Evolutionary conservation across 164 flowering plant genomes (phyloP).

Genomic region (Liriodendron chinense): DNA sequence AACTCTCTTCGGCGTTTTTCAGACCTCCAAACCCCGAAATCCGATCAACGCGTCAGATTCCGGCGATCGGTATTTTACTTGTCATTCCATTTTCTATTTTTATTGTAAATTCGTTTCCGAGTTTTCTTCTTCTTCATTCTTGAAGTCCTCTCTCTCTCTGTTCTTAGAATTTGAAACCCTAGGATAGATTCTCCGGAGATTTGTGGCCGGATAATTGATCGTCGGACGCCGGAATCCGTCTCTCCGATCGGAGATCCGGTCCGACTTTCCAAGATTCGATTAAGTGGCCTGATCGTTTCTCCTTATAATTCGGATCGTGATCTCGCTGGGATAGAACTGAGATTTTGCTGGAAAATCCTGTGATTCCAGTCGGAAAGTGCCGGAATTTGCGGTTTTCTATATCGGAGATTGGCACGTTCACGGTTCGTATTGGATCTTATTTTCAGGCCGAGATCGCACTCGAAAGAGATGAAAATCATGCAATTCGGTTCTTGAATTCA

Average conservation of each 20-base stretch:
- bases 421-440: neutral
- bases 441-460: neutral
- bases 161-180: neutral
- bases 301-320: neutral
- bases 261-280: neutral
- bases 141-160: neutral
- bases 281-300: neutral
- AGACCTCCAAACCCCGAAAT: neutral
- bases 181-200: constrained; percentile 1
- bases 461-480: neutral
- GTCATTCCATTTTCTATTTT: neutral
- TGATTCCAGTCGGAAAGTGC: neutral
- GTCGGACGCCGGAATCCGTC: neutral
- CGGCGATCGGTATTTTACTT: neutral
- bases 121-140: neutral
- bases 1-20: neutral
- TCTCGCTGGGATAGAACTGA: neutral
- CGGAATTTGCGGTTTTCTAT: neutral
- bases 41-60: neutral
- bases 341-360: neutral
- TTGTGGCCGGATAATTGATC: neutral
- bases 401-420: neutral
- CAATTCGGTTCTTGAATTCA: neutral
- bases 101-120: neutral
- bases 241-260: neutral